phyloP scores from a whole-genome alignment of 2,329 filamentous ascomycete species.

The Pyrenochaeta sp. region DNA sequence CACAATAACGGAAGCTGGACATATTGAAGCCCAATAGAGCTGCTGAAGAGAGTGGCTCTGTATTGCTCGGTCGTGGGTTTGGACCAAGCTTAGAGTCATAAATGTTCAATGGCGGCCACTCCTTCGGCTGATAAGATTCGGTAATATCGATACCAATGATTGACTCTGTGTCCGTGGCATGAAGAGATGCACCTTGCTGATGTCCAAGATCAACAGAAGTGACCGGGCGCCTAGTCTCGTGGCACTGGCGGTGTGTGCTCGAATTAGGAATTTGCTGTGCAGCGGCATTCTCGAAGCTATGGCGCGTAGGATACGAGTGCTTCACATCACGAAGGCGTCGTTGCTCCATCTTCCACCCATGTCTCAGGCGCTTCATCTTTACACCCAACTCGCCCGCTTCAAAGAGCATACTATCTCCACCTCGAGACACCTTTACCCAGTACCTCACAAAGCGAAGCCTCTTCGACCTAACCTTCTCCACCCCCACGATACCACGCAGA shows the following conservation, averaged over 20 bases:
- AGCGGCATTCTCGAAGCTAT: too few species aligned
- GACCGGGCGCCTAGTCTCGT: background rate
- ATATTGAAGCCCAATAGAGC: conserved; percentile 11
- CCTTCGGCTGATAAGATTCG: background rate
- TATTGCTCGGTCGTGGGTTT: conserved; percentile 9
- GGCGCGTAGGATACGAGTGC: background rate
- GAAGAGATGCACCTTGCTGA: background rate
- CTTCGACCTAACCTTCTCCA: conserved; percentile 23
- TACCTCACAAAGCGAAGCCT: conserved; percentile 35
- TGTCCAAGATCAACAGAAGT: background rate
- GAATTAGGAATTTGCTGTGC: background rate
- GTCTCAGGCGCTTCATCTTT: conserved; percentile 23
- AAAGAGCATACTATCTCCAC: conserved; percentile 14
- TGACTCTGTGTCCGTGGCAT: background rate
- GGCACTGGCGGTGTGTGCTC: background rate
- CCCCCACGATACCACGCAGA: conserved; percentile 8
- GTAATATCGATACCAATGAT: background rate
- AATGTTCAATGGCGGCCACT: background rate
- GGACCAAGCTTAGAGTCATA: conserved; percentile 14
- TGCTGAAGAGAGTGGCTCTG: background rate
- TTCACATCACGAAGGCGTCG: background rate
- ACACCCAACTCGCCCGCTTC: conserved; percentile 33
- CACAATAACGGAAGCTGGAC: background rate
- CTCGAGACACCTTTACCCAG: conserved; percentile 26
- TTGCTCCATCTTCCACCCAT: conserved; percentile 14